Conservation (phyloP, 805 yeast species). For the Cyberlindnera xishuangbannaensis region DNA sequence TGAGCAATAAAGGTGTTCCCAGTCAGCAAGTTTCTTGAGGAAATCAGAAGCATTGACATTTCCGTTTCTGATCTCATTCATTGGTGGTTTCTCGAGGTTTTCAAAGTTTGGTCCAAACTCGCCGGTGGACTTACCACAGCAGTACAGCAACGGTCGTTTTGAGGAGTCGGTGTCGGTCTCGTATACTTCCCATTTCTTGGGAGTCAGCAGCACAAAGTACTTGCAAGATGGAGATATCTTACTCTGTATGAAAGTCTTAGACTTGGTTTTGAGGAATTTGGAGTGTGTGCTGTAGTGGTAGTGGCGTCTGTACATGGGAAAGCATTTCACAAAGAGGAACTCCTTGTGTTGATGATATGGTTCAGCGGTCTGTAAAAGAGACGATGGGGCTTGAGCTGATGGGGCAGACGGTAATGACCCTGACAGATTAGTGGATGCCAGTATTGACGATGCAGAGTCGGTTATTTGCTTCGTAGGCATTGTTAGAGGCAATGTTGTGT, state of each 20-base stretch:
- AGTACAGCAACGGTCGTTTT: constrained; percentile 48
- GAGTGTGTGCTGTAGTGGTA: constrained; percentile 49
- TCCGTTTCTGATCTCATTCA: constrained; percentile 17
- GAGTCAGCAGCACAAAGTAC: constrained; percentile 58
- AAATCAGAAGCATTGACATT: constrained; percentile 13
- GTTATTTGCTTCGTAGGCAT: constrained; percentile 3
- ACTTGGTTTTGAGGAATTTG: constrained; percentile 48
- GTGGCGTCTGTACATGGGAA: constrained; percentile 71
- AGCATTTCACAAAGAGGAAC: constrained; percentile 66
- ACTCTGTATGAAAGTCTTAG: constrained; percentile 15
- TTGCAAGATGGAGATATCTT: constrained; percentile 51
- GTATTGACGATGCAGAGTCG: constrained; percentile 6
- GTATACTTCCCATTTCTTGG: constrained; percentile 71
- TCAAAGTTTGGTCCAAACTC: constrained; percentile 55
- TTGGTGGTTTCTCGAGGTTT: constrained; percentile 27
- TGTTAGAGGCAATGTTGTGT: constrained; percentile 4
- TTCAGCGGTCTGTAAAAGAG: constrained; percentile 1
- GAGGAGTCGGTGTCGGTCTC: constrained; percentile 42
- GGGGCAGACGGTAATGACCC: constrained; percentile 4
- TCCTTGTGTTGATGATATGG: constrained; percentile 42
- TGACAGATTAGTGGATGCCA: constrained; percentile 4
- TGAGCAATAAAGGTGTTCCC: constrained; percentile 59
- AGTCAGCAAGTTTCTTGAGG: constrained; percentile 32
- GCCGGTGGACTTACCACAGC: constrained; percentile 65
- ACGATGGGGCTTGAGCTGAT: constrained; percentile 13